Conservation (phyloP, 208 protist genomes). For the Trichomonas vaginalis region DNA sequence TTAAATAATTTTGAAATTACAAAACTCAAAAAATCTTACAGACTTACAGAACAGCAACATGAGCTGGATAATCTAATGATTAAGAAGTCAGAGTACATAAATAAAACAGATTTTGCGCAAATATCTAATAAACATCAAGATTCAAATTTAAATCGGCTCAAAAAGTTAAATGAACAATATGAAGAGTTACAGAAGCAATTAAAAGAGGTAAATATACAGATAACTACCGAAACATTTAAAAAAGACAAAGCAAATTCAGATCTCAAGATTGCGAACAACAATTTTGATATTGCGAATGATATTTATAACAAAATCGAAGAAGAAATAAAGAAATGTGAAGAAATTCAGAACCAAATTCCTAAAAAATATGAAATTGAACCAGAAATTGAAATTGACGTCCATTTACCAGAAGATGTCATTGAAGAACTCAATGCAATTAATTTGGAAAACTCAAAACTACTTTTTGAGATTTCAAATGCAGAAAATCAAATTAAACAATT, state of each 20-base stretch:
- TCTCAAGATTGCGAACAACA: background rate
- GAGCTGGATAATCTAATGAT: background rate
- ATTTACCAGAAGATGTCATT: background rate
- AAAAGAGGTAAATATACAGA: background rate
- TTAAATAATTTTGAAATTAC: background rate
- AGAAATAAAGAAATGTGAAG: background rate
- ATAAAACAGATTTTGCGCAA: background rate
- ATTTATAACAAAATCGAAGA: background rate
- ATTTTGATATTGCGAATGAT: background rate
- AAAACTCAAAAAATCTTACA: background rate
- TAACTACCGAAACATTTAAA: background rate
- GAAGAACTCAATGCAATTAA: background rate
- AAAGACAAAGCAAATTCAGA: background rate
- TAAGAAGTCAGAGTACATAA: background rate
- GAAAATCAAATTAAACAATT: background rate
- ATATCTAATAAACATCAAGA: background rate
- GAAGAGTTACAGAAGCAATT: background rate
- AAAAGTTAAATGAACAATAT: background rate
- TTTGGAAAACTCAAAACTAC: background rate
- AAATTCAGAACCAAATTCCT: background rate
- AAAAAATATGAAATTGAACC: background rate
- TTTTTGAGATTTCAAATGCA: background rate
- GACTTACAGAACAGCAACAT: background rate
- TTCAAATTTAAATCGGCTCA: background rate
- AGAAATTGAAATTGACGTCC: background rate